Evolutionary conservation across 805 yeast species (phyloP).

Genomic region (Isabelozyma heimii): DNA sequence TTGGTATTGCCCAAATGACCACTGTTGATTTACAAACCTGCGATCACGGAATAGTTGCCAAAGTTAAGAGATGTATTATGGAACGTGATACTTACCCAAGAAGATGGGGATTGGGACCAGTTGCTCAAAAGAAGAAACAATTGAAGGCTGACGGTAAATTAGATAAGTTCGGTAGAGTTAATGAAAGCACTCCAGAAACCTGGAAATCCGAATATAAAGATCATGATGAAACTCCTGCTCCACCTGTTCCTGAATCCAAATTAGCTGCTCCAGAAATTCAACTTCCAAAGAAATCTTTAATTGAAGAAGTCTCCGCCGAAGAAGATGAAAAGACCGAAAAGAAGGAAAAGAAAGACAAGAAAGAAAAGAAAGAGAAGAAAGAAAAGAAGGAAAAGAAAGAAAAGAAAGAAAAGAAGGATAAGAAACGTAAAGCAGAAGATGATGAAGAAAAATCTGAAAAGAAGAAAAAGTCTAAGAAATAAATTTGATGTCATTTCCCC

Average conservation of each 20-base stretch:
- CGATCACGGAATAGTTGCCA: constrained; percentile 98
- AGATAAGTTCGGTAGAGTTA: constrained; percentile 91
- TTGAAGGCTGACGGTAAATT: constrained; percentile 95
- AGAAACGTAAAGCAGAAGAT: constrained; percentile 23
- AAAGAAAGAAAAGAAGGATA: constrained; percentile 58
- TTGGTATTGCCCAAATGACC: constrained; percentile 98
- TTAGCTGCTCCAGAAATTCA: constrained; percentile 44
- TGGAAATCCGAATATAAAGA: constrained; percentile 88
- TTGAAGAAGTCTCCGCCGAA: constrained; percentile 37
- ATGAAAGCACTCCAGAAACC: constrained; percentile 88
- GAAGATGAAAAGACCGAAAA: constrained; percentile 16
- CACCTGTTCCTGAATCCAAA: constrained; percentile 56
- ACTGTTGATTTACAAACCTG: constrained; percentile 94
- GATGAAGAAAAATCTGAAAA: constrained; percentile 45
- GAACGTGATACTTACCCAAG: constrained; percentile 99
- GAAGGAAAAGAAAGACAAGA: constrained; percentile 29
- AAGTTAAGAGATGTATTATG: constrained; percentile 99
- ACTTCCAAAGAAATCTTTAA: constrained; percentile 50
- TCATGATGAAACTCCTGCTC: constrained; percentile 58
- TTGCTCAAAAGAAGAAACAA: constrained; percentile 98
- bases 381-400: constrained; percentile 56
- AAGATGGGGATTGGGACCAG: constrained; percentile 99
- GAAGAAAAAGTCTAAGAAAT: constrained; percentile 49
- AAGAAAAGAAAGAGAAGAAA: constrained; percentile 48
- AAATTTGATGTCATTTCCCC: constrained; percentile 3